These are phyloP conservation scores for Trifolium dubium DNA, from an alignment of 306 rosid species.

Conservation along the genomic window DNA sequence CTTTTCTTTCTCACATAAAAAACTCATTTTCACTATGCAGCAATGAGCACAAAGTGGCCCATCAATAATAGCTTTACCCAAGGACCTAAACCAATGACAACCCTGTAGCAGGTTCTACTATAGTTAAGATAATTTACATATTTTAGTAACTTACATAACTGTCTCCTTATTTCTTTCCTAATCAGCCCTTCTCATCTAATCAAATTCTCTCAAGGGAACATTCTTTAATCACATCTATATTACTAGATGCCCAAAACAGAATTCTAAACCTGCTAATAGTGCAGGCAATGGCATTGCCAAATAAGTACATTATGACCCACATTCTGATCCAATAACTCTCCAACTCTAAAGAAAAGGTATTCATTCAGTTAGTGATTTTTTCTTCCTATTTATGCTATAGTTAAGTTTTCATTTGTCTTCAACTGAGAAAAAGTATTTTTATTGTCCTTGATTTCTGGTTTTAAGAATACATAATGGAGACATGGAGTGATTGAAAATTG, in stretches of 20 bases:
- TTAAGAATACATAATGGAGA: conserved; percentile 13
- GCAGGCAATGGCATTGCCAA: conserved; percentile 8
- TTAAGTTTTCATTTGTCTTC: not conserved
- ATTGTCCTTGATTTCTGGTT: not conserved
- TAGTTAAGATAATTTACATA: not conserved
- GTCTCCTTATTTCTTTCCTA: not conserved
- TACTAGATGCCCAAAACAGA: conserved; percentile 5
- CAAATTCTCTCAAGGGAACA: conserved; percentile 8
- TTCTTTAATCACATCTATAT: not conserved
- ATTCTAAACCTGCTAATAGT: conserved; percentile 13
- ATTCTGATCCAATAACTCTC: conserved; percentile 1
- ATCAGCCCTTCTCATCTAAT: not conserved
- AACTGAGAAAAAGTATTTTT: conserved; percentile 2
- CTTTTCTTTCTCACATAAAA: too few species aligned
- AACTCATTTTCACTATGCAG: not conserved
- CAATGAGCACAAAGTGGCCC: not conserved
- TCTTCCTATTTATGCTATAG: conserved; percentile 5
- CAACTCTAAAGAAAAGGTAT: conserved; percentile 5
- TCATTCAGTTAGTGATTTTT: not conserved
- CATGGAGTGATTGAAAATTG: conserved; percentile 5
- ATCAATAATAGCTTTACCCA: conserved; percentile 7
- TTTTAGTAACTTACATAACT: conserved; percentile 19
- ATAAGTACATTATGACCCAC: conserved; percentile 14
- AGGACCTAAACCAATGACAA: conserved; percentile 22
- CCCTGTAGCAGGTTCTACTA: not conserved